A percentile compares a stretch with the other conserved stretches of the same genome.
These are phyloP conservation scores for Chiua virens DNA, from an alignment of 768 basidiomycete species.

Conservation along the genomic window DNA sequence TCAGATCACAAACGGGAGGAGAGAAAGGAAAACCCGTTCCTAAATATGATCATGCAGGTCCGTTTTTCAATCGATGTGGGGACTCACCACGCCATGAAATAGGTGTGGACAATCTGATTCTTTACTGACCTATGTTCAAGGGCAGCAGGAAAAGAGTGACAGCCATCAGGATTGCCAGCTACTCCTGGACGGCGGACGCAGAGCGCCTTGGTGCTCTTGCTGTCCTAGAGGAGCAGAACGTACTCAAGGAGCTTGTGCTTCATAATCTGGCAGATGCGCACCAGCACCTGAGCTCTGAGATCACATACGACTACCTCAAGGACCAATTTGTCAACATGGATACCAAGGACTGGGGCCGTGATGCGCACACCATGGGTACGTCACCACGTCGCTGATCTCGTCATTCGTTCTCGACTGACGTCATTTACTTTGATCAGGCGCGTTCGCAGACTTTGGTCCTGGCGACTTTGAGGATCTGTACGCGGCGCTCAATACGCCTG, in stretches of 20 bases:
- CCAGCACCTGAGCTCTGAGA: constrained; percentile 1
- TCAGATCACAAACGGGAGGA: no score
- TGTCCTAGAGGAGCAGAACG: neutral
- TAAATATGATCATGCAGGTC: no score
- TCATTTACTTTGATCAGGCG: constrained; percentile 29
- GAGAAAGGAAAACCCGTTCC: no score
- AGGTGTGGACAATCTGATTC: no score
- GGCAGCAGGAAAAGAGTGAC: no score
- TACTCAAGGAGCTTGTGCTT: constrained; percentile 29
- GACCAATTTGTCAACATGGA: constrained; percentile 20
- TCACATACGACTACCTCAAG: constrained; percentile 22
- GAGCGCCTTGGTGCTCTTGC: constrained; percentile 37
- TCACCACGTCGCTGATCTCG: constrained; percentile 26
- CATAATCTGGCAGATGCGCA: constrained; percentile 23
- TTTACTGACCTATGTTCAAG: constrained; percentile 39
- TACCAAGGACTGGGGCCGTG: constrained; percentile 36
- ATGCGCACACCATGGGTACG: constrained; percentile 36
- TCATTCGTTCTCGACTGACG: neutral
- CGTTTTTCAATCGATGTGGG: no score
- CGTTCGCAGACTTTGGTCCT: constrained; percentile 42
- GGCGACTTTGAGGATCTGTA: constrained; percentile 38
- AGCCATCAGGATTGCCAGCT: constrained; percentile 47
- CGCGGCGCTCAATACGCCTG: constrained; percentile 30
- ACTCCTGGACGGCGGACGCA: constrained; percentile 42
- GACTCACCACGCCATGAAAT: no score